phyloP scores from a whole-genome alignment of 345 rosid species.

The Raphanus raphanistrum region DNA sequence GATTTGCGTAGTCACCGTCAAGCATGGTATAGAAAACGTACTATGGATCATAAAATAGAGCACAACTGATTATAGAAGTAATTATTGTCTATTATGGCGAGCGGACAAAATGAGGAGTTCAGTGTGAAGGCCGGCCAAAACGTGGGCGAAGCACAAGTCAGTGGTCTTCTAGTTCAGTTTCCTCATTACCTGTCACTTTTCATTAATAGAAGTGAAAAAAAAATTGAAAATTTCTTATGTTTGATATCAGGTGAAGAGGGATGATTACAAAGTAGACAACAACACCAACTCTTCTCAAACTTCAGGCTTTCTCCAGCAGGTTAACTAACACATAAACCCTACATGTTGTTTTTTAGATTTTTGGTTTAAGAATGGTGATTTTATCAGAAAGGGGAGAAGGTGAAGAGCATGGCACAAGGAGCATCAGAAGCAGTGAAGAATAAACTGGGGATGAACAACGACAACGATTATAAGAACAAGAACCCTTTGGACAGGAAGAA shows the following conservation, averaged over 20 bases:
- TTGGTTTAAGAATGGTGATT: neutral
- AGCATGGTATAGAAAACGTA: conserved; percentile 8
- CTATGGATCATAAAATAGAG: conserved; percentile 17
- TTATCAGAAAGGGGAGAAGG: conserved; percentile 47
- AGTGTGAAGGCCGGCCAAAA: conserved; percentile 38
- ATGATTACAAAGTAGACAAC: conserved; percentile 19
- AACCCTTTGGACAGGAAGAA: conserved; percentile 37
- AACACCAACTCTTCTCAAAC: conserved; percentile 27
- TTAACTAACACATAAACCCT: conserved; percentile 19
- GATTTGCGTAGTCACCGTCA: conserved; percentile 7
- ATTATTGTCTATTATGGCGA: conserved; percentile 27
- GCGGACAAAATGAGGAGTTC: conserved; percentile 28
- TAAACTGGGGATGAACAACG: conserved; percentile 44
- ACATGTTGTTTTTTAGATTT: neutral
- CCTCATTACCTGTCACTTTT: conserved; percentile 14
- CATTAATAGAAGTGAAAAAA: neutral
- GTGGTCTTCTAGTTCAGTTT: conserved; percentile 31
- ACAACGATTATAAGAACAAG: conserved; percentile 32
- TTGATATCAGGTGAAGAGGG: conserved; percentile 27
- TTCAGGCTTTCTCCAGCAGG: conserved; percentile 35
- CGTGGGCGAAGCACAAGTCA: conserved; percentile 38
- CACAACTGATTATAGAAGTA: neutral
- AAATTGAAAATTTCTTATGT: conserved; percentile 3
- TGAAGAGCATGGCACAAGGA: conserved; percentile 52
- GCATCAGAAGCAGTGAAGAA: conserved; percentile 52